Evolutionary conservation across 2,329 filamentous ascomycete genomes (phyloP), one percentile per base, ranked within the genome.

Genomic region (Zarea fungicola): DNA sequence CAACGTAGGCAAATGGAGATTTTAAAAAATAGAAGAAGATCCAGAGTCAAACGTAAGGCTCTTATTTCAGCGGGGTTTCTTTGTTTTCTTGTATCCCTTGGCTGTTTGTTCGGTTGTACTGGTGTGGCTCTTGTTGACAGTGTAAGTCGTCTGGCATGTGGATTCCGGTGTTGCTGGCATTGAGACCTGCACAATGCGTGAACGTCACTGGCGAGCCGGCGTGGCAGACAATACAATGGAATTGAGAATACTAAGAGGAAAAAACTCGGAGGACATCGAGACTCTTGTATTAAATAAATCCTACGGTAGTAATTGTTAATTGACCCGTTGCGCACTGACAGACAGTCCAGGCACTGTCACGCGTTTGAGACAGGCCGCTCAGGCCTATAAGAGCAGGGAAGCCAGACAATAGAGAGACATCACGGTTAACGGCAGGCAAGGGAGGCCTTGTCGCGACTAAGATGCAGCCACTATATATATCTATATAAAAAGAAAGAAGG

Each of bases 61-160:
- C 11, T 16, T 5, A 34, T 41, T 28, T 28, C 3, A 19, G n/a
- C 8, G 6, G 7, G 26, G 29, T 14, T n/a, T 18, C 21, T 35
- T 22, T 42, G 11, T 29, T 34, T 42, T 23, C 16, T 36, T 36
- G 9, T 31, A 18, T 31, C 14, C 19, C 7, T 23, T 39, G 10
- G 23, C 26, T 26, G 44, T 40, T 18, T 40, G 34, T 39, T 23
- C 32, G 32, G 4, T 9, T 21, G 40, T 19, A n/a, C n/a, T n/a
- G n/a, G 21, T 16, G 29, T 18, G 29, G 39, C n/a, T 32, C 35
- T 39, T 47, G 44, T 47, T 47, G 34, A 47, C 44, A 39, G 26
- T 40, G 35, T 40, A 47, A 47, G 44, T 32, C 35, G 44, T 32
- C 35, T 47, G 44, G 44, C 8, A 47, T 47, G 44, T 47, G 35